A percentile compares a stretch with the other conserved stretches of the same genome.
Evolutionary conservation across 345 rosid genomes (phyloP).

Genomic region (Isatis tinctoria): DNA sequence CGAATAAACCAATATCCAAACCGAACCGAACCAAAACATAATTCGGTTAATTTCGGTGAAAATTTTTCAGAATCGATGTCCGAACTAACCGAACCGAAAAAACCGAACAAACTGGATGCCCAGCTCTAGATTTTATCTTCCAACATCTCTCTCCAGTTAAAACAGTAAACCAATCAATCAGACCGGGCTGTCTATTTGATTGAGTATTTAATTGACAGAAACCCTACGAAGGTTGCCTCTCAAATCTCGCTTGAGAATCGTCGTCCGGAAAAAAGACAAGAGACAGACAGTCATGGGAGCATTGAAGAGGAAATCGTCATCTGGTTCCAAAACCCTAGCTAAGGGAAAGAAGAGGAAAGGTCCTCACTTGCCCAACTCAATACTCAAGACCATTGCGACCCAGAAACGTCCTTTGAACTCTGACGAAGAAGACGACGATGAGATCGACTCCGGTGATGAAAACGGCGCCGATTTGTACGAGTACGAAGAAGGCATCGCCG

Average conservation of each 20-base stretch:
- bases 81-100: no score
- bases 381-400: conserved; percentile 48
- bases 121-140: no score
- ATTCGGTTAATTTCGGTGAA: no score
- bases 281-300: conserved; percentile 25
- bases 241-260: neutral
- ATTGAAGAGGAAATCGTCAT: conserved; percentile 15
- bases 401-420: conserved; percentile 44
- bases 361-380: conserved; percentile 65
- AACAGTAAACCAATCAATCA: neutral
- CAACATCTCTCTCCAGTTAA: neutral
- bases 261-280: neutral
- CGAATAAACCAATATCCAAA: no score
- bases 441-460: conserved; percentile 46
- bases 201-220: neutral
- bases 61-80: no score
- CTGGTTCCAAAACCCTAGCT: conserved; percentile 17
- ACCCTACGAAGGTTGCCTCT: conserved; percentile 7
- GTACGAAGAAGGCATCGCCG: conserved; percentile 73
- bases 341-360: conserved; percentile 40
- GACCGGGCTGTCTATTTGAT: neutral
- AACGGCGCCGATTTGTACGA: conserved; percentile 60
- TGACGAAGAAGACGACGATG: conserved; percentile 64
- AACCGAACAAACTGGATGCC: no score
- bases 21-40: no score